Base-by-base conservation (phyloP, 2,329 filamentous ascomycete species). In the Metarhizium humberi region DNA sequence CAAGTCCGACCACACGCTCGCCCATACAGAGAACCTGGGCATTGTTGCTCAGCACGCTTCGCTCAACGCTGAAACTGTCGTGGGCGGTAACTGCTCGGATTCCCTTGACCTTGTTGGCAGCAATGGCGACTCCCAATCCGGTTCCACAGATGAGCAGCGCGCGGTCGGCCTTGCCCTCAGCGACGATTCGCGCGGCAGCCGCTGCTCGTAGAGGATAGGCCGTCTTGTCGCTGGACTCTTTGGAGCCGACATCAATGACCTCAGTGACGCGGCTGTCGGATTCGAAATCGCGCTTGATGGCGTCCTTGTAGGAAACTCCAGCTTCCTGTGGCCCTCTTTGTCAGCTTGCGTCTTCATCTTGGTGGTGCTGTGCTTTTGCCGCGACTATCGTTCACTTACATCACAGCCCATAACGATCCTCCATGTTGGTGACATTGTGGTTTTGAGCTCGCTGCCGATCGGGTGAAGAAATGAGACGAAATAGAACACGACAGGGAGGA, bases 31-130 rank as follows among this genome's bases (percentile, higher is more conserved):
- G 73, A 36, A 95, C 89, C 73, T 95, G 90, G 3, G 89, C 88
- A 68, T 95, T 86, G 70, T 95, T 95, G 73, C 86, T 90, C 64
- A 92, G 73, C 11, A 95, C 81, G 20, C 87, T 84, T 51, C 89
- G 75, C 78, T 95, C 90, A 6, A 95, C 88, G 55, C 81, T 86
- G 75, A 92, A 95, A 61, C 84, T 86, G 68, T 95, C 90, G 69
- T 95, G 90, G 1, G 90, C 90, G 5, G 90, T 95, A 18, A 95
- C 90, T n/a, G 90, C 90, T 29, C 90, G 78, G 58, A 95, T 83
- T 6, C 90, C 90, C 55, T 84, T 86, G 60, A 95, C 84, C 71
- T 95, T 95, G 78, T 95, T 95, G 61, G 90, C 90, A n/a, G 82
- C 75, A 67, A 95, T 95, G 63, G 90, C 90, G 7, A 95, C 90